Conservation (phyloP, 1,284 basidiomycete genomes). For the Ustilago xerochloae region DNA sequence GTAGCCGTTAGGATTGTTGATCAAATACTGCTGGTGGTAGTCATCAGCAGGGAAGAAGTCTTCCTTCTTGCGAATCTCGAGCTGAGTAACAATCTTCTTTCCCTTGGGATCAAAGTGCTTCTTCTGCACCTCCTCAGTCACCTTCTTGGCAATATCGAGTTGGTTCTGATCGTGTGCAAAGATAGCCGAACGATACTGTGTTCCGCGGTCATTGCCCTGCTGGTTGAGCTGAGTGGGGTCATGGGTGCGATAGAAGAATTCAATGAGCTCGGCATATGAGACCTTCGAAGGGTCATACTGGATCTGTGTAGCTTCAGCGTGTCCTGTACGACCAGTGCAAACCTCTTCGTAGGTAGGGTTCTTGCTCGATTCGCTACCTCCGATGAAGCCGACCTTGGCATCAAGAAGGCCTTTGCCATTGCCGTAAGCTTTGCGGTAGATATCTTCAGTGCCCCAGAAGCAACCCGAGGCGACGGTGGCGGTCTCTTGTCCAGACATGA, state of each 20-base stretch:
- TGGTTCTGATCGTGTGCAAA: conserved; percentile 85
- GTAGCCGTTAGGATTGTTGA: conserved; percentile 62
- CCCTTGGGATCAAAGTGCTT: conserved; percentile 78
- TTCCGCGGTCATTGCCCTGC: conserved; percentile 68
- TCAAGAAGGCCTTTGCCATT: conserved; percentile 64
- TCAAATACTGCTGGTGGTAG: conserved; percentile 66
- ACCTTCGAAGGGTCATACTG: conserved; percentile 84
- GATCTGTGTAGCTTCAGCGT: conserved; percentile 88
- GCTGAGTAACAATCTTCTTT: conserved; percentile 78
- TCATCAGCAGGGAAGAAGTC: conserved; percentile 60
- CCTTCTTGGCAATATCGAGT: conserved; percentile 77
- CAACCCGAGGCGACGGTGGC: conserved; percentile 62
- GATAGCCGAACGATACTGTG: conserved; percentile 89
- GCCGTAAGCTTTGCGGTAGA: conserved; percentile 62
- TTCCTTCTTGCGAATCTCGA: conserved; percentile 45
- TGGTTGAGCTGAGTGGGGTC: conserved; percentile 79
- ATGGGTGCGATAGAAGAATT: conserved; percentile 77
- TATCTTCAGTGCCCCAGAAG: conserved; percentile 67
- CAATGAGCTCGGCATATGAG: conserved; percentile 83
- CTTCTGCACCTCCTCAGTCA: conserved; percentile 85
- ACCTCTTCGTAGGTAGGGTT: conserved; percentile 77
- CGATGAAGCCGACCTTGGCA: conserved; percentile 63
- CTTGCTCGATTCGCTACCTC: conserved; percentile 59
- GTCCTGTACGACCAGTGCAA: conserved; percentile 78
- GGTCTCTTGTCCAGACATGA: conserved; percentile 43